Base-by-base conservation (phyloP, 2,329 filamentous ascomycete genomes). In the Penicillium sp. region DNA sequence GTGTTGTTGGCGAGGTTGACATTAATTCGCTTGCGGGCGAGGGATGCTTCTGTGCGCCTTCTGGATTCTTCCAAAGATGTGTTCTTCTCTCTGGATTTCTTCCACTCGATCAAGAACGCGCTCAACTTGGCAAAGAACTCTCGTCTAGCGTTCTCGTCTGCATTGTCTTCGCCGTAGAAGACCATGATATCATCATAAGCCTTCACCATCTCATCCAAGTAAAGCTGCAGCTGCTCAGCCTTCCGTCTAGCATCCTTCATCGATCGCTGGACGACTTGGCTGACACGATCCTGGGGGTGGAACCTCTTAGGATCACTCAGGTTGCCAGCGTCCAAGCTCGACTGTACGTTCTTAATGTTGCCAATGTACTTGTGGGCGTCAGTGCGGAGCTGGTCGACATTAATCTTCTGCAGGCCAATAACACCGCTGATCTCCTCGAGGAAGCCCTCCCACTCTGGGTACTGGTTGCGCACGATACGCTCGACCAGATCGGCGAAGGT, bases 221-320 rank as follows among this genome's bases (percentile, higher is more conserved):
- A 97, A 23, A 97, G 80, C 71, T 91, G 85, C 87, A 97, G 89
- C 78, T 97, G 94, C 75, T 97, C 93, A 2, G 94, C 92, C 80
- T 97, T 99, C 68, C 93, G 85, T 60, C 94, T 82, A 21, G 94
- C 94, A 65, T 99, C 94, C 79, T 97, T 97, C 93, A 99, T 97
- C 64, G 84, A 88, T 50, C 93, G 84, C 76, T 96, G 91, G 54
- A 96, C 92, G 34, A 97, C 83, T 75, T 95, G 90, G 61, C 88
- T 89, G 43, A 97, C 92, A 59, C 94, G 90, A 74, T 99, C 94
- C 76, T 97, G 91, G 19, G 94, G 93, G 71, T 99, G 94, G 82
- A 99, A 99, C 69, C 93, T 95, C 81, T 94, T 97, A 44, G 93
- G 89, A 71, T 99, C 94, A 71, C 91, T 96, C 62, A 99, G 80